These are phyloP conservation scores for Starmerella etchellsii DNA, from an alignment of 805 yeast species.

Conservation along the genomic window DNA sequence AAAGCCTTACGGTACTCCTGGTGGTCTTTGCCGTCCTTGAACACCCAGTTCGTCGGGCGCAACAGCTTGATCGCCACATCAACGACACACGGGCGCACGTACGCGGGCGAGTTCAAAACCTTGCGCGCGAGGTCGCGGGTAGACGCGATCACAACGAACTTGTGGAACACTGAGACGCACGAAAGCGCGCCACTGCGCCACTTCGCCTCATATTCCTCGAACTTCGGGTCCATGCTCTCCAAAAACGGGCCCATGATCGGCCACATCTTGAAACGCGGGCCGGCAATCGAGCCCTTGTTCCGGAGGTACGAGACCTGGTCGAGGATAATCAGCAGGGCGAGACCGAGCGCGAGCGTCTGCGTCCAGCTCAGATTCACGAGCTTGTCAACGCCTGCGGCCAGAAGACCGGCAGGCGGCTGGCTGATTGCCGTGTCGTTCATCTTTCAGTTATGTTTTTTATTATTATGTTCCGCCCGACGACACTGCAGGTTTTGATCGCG, in stretches of 20 bases:
- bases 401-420: not conserved
- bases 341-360: constrained; percentile 11
- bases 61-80: constrained; percentile 91
- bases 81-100: constrained; percentile 94
- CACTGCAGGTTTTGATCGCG: too few relatives aligned
- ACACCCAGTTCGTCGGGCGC: constrained; percentile 96
- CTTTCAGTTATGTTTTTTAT: too few relatives aligned
- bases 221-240: constrained; percentile 89
- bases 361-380: constrained; percentile 7
- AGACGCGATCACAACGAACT: constrained; percentile 89
- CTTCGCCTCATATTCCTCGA: constrained; percentile 81
- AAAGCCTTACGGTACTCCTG: constrained; percentile 82
- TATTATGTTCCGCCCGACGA: too few relatives aligned
- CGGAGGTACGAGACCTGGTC: constrained; percentile 54
- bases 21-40: constrained; percentile 90
- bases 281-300: constrained; percentile 79
- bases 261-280: constrained; percentile 79
- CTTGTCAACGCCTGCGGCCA: not conserved
- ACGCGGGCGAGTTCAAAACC: constrained; percentile 69
- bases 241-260: constrained; percentile 94
- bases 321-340: constrained; percentile 12
- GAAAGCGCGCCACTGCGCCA: constrained; percentile 92
- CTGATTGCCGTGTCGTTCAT: constrained; percentile 6
- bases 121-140: constrained; percentile 80
- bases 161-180: constrained; percentile 96